These are phyloP conservation scores for Durusdinium trenchii DNA, from an alignment of 73 alveolate genomes.

Conservation along the genomic window DNA sequence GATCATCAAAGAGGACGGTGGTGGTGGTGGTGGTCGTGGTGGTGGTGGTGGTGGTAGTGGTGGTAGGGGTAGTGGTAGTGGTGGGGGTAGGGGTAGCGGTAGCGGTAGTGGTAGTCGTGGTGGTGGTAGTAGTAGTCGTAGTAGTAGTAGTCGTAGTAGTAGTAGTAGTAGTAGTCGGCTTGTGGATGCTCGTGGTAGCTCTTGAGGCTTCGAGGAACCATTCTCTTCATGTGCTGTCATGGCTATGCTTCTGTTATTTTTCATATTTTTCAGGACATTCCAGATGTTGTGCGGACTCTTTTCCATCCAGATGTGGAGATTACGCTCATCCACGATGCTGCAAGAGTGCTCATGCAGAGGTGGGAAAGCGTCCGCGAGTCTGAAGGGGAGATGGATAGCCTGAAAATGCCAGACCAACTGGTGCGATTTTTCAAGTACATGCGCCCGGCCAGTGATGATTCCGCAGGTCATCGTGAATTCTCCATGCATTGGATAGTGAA, in stretches of 20 bases:
- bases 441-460: slow-evolving; percentile 61
- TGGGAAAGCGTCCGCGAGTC: neutral
- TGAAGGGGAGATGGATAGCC: neutral
- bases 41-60: neutral
- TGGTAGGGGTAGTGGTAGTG: neutral
- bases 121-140: neutral
- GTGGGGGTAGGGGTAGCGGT: neutral
- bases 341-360: neutral
- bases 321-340: slow-evolving; percentile 35
- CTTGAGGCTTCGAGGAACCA: too few species aligned
- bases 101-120: slow-evolving; percentile 14
- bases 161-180: neutral
- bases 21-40: neutral
- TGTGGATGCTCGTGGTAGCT: neutral
- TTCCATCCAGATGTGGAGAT: slow-evolving; percentile 68
- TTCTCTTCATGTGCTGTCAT: neutral
- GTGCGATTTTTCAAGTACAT: slow-evolving; percentile 55
- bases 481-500: slow-evolving; percentile 36
- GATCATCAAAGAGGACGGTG: slow-evolving; percentile 66
- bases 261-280: neutral
- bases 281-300: slow-evolving; percentile 44
- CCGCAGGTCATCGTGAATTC: slow-evolving; percentile 18
- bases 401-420: slow-evolving; percentile 61
- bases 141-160: neutral
- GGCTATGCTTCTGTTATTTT: neutral